Base-by-base conservation (phyloP, 345 rosid genomes). In the Clarkia xantiana region DNA sequence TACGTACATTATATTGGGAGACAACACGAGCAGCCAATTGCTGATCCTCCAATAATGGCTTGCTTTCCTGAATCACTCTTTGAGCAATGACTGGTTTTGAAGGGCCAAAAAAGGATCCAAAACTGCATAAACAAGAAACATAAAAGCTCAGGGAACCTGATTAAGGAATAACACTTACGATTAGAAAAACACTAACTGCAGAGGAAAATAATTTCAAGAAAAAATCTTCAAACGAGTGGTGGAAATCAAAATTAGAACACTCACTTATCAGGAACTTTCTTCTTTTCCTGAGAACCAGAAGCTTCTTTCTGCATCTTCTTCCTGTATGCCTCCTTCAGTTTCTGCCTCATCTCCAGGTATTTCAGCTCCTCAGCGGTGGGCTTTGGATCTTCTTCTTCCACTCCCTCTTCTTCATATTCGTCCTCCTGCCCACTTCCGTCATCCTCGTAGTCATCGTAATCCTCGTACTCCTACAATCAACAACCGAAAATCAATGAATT, bases 1-100 rank as follows among this genome's bases (percentile, higher is more conserved):
- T 17, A 73, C 76, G 57, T 71, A 84, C 96, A 54, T 22, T 52
- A 42, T 61, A 64, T 23, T 61, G 76, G 10, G 79, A 45, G n/a
- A 62, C 44, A 19, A 40, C 22, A 56, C 45, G 71, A 42, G 73
- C 51, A 4, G 81, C 66, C 64, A 77, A 53, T 44, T 81, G 59
- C 62, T 65, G 76, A 50, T 80, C 84, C 65, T 86, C 99, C 40
- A 93, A 55, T 41, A 93, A 66, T 11, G 94, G 78, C 74, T 93
- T 87, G 90, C 94, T 93, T 70, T 93, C 96, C 67, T 78, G 87
- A 57, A 93, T 87, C 57, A 93, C 99, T 67, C 99, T 82, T 5
- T 67, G 81, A 13, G 99, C 76, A 57, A 93, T 84, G 49, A 79
- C 82, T 45, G 99, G 94, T 71, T 64, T 72, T 9, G 96, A 81